These are phyloP conservation scores for Pyracantha coccinea DNA, from an alignment of 331 rosid genomes.

Conservation along the genomic window DNA sequence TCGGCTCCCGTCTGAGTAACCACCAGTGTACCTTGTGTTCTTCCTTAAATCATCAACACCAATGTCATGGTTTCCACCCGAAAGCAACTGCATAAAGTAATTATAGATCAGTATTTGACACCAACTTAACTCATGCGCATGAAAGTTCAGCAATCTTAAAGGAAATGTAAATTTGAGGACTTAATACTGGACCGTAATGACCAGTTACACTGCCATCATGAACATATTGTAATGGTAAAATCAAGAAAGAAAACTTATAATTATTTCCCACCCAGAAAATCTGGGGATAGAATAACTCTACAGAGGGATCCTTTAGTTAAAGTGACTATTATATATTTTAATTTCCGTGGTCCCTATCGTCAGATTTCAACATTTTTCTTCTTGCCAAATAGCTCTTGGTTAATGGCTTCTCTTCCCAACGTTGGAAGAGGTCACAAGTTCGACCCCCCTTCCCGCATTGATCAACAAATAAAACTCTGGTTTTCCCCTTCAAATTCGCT, in stretches of 20 bases:
- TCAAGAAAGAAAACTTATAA: background rate
- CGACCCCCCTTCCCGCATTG: too few relatives aligned
- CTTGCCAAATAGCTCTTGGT: too few relatives aligned
- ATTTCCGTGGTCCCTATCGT: background rate
- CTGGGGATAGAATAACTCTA: background rate
- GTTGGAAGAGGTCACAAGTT: too few relatives aligned
- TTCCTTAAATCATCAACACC: slow-evolving; percentile 78
- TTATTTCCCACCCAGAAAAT: background rate
- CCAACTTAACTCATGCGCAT: slow-evolving; percentile 5
- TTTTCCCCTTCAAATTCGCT: background rate
- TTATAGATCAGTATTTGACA: slow-evolving; percentile 26
- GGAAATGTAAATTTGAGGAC: background rate
- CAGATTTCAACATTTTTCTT: background rate
- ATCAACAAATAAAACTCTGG: too few relatives aligned
- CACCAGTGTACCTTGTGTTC: slow-evolving; percentile 88
- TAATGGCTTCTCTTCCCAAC: too few relatives aligned
- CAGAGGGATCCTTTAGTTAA: background rate
- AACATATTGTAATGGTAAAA: background rate
- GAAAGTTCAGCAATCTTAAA: background rate
- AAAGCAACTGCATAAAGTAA: slow-evolving; percentile 67
- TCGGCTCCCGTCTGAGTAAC: slow-evolving; percentile 80
- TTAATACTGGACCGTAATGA: background rate
- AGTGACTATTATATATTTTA: background rate
- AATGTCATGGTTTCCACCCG: slow-evolving; percentile 93
- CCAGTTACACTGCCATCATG: background rate